Conservation (phyloP, 2,329 filamentous ascomycete genomes). For the Blumeria graminis region DNA sequence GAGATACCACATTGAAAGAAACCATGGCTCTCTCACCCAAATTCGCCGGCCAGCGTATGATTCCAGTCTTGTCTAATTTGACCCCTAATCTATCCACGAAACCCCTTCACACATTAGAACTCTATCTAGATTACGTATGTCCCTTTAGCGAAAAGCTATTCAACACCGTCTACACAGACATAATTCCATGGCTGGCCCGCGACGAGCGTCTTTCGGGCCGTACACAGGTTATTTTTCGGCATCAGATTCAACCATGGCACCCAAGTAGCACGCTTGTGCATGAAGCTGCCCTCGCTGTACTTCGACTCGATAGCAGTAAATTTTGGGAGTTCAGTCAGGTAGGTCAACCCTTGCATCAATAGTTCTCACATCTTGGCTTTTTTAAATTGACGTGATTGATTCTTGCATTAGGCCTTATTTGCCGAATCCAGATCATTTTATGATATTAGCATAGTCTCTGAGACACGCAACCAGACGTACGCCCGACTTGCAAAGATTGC, state of each 20-base stretch:
- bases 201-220: slow-evolving; percentile 26
- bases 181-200: slow-evolving; percentile 38
- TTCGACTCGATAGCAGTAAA: slow-evolving; percentile 38
- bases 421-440: slow-evolving; percentile 54
- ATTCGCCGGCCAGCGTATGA: slow-evolving; percentile 47
- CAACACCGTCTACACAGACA: slow-evolving; percentile 42
- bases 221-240: slow-evolving; percentile 62
- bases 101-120: slow-evolving; percentile 32
- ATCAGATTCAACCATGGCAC: slow-evolving; percentile 90
- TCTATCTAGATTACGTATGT: slow-evolving; percentile 78
- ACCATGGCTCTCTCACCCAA: slow-evolving; percentile 54
- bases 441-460: slow-evolving; percentile 61
- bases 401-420: slow-evolving; percentile 19
- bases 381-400: not conserved
- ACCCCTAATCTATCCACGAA: slow-evolving; percentile 13
- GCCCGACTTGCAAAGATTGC: slow-evolving; percentile 51
- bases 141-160: slow-evolving; percentile 49
- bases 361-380: not conserved
- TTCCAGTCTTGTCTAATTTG: slow-evolving; percentile 8
- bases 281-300: slow-evolving; percentile 65
- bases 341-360: not conserved
- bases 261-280: slow-evolving; percentile 60
- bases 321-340: slow-evolving; percentile 56
- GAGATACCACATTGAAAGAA: not conserved
- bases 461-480: slow-evolving; percentile 70